Evolutionary conservation across 1,284 basidiomycete genomes (phyloP), one percentile per base, ranked within the genome.

Genomic region (Rhodotorula sp.): DNA sequence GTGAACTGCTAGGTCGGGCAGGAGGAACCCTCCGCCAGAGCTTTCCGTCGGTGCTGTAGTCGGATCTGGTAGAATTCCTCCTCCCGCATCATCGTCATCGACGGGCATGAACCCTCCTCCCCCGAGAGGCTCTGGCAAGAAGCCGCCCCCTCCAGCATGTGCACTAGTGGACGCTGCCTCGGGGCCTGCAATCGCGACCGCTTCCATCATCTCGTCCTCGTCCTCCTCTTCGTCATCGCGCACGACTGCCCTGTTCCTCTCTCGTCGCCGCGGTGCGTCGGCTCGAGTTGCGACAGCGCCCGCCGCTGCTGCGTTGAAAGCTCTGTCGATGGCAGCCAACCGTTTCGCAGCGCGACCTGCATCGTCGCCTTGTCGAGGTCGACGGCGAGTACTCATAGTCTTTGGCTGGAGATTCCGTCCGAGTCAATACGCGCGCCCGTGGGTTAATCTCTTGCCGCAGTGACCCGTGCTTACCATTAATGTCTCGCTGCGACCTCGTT

Each of bases 191-290:
- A 42, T 56, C 15, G 62, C 65, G 29, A 65, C 58, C 20, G 54
- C 26, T 49, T 69, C 62, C 53, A 70, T 62, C 53, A 54, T 54
- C 42, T 57, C 58, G 4, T 64, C 68, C 2, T 55, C 57, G 8
- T 55, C 62, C 8, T 66, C 70, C 45, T 71, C 63, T 24, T 71
- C 70, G n/a, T 71, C 72, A 42, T 69, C 67, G 2, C 53, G 42
- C 0, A 71, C 56, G n/a, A 67, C 58, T 10, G 48, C 58, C 18
- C 48, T n/a, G 5, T 59, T 30, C 44, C 53, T 53, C 10, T 58
- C 45, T 7, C 7, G 45, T 37, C 24, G 14, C 20, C 20, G 46
- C 22, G 14, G 10, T 5, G 6, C 29, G 20, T 49, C 24, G 6
- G 26, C 29, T 4, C 5, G 0, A 20, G 48, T 17, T 6, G 18